These are phyloP conservation scores for Sporothrix brunneoviolacea DNA, from an alignment of 2,329 filamentous ascomycete genomes.

Conservation along the genomic window DNA sequence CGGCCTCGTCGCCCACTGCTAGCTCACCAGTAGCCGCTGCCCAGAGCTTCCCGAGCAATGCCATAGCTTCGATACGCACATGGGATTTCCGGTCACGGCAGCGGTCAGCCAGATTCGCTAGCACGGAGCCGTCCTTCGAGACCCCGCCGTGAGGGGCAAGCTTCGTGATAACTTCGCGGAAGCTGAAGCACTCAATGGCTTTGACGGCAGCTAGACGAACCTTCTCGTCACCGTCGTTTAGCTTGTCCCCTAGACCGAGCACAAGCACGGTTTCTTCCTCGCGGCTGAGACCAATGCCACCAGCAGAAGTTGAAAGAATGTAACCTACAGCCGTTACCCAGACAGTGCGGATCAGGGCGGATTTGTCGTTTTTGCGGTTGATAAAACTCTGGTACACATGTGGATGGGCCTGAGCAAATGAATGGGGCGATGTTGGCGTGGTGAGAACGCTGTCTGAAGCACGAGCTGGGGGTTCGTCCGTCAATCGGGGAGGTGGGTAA, in stretches of 20 bases:
- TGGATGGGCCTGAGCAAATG: constrained; percentile 77
- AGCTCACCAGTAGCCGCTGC: constrained; percentile 88
- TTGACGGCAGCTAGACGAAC: constrained; percentile 86
- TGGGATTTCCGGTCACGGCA: constrained; percentile 77
- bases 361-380: constrained; percentile 80
- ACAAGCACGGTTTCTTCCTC: constrained; percentile 75
- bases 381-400: constrained; percentile 78
- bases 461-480: constrained; percentile 47
- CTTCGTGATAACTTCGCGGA: constrained; percentile 74
- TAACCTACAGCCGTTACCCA: constrained; percentile 82
- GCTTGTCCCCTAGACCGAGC: constrained; percentile 67
- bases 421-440: constrained; percentile 78
- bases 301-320: constrained; percentile 85
- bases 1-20: constrained; percentile 69
- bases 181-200: constrained; percentile 72
- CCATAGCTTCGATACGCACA: constrained; percentile 83
- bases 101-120: constrained; percentile 77
- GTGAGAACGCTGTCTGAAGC: constrained; percentile 59
- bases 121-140: constrained; percentile 66
- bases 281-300: constrained; percentile 77
- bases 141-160: constrained; percentile 71
- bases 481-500: constrained; percentile 69
- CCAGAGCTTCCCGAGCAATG: constrained; percentile 79
- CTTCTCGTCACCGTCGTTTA: constrained; percentile 83
- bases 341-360: constrained; percentile 69